These are phyloP conservation scores for Mantamonas sphyraenae DNA, from an alignment of 78 protist genomes.

Conservation along the genomic window DNA sequence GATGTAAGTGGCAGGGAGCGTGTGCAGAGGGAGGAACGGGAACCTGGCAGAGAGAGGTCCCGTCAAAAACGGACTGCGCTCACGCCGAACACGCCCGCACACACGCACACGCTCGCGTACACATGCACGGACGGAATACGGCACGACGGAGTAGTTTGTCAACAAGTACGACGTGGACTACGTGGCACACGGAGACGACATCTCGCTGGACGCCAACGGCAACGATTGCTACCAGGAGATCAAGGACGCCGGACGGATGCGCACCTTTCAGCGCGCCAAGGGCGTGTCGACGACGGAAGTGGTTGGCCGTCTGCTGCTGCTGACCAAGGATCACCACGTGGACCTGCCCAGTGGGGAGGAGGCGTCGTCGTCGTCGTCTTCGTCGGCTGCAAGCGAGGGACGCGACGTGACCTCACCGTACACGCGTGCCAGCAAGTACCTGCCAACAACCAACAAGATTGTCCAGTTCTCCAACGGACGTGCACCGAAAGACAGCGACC, in stretches of 20 bases:
- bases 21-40: no score
- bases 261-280: slow-evolving; percentile 56
- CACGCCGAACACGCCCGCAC: no score
- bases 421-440: not conserved
- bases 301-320: slow-evolving; percentile 86
- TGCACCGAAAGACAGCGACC: slow-evolving; percentile 56
- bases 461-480: slow-evolving; percentile 59
- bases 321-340: slow-evolving; percentile 62
- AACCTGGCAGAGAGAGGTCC: no score
- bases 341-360: not conserved
- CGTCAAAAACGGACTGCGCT: no score
- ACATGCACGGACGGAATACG: no score
- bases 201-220: slow-evolving; percentile 49
- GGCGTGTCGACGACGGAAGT: slow-evolving; percentile 91
- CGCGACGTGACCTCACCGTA: not conserved
- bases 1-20: no score
- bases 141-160: no score
- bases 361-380: not conserved
- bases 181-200: slow-evolving; percentile 64
- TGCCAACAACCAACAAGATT: slow-evolving; percentile 29
- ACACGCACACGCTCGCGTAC: no score
- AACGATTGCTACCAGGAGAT: slow-evolving; percentile 69
- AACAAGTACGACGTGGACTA: slow-evolving; percentile 30
- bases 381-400: not conserved
- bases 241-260: slow-evolving; percentile 63